phyloP scores from a whole-genome alignment of 2,329 filamentous ascomycete genomes.

The Colletotrichum viniferum region DNA sequence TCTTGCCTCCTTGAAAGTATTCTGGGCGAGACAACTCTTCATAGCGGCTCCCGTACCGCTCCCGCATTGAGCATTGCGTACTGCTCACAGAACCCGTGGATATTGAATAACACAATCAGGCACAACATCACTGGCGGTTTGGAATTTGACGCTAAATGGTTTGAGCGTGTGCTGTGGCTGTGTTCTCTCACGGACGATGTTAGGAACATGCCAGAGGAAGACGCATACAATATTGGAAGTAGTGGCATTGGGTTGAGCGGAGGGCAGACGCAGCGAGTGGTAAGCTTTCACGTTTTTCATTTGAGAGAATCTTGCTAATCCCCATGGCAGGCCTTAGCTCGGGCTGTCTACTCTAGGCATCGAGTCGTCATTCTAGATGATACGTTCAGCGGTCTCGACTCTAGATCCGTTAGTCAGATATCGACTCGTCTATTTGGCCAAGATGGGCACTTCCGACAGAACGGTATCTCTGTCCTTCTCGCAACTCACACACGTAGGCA shows the following conservation, averaged over 20 bases:
- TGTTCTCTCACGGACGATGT: slow-evolving; percentile 1
- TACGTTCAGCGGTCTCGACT: not conserved
- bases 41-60: not conserved
- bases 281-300: not conserved
- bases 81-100: slow-evolving; percentile 8
- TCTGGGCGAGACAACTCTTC: not conserved
- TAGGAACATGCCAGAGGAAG: not conserved
- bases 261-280: slow-evolving; percentile 7
- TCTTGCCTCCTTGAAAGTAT: not conserved
- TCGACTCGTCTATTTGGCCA: not conserved
- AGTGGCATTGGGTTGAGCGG: not conserved
- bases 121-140: not conserved
- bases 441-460: not conserved
- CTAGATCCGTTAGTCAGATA: not conserved
- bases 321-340: not conserved
- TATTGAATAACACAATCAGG: slow-evolving; percentile 3
- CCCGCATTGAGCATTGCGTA: not conserved
- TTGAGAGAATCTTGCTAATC: not conserved
- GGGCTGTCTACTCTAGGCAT: not conserved
- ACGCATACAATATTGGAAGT: not conserved
- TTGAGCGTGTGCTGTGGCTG: not conserved
- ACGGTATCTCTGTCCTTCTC: not conserved
- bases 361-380: not conserved
- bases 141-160: not conserved
- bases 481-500: slow-evolving; percentile 1